These are phyloP conservation scores for Cystofilobasidium bisporidii DNA, from an alignment of 768 basidiomycete species.

Conservation along the genomic window DNA sequence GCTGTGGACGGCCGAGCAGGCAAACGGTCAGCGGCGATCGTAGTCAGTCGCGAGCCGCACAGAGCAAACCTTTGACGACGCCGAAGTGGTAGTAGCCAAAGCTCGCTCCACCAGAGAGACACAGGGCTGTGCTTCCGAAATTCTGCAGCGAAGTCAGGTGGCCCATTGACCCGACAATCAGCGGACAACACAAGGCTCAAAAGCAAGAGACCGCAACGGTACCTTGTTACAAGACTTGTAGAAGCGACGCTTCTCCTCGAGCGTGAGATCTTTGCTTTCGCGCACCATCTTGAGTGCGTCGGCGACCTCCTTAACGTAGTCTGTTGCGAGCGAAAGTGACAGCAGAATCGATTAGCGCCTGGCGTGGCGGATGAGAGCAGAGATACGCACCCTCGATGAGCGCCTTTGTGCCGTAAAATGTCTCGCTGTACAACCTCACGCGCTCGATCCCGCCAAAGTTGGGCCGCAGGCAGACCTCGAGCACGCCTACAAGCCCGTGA, in stretches of 20 bases:
- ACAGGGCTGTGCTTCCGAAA: constrained; percentile 80
- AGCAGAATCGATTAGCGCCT: background rate
- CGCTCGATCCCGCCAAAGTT: constrained; percentile 94
- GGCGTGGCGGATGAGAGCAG: background rate
- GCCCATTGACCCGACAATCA: background rate
- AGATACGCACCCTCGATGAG: constrained; percentile 65
- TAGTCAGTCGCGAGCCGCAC: background rate
- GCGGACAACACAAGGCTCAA: background rate
- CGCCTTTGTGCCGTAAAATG: constrained; percentile 82
- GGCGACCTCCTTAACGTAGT: constrained; percentile 71
- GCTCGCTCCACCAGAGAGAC: constrained; percentile 88
- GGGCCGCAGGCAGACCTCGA: constrained; percentile 78
- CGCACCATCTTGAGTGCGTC: constrained; percentile 65
- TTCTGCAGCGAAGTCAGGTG: constrained; percentile 42
- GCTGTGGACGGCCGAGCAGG: constrained; percentile 54
- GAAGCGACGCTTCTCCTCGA: constrained; percentile 84
- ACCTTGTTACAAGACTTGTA: constrained; percentile 72
- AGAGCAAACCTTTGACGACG: background rate
- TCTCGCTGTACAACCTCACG: constrained; percentile 83
- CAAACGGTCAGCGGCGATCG: constrained; percentile 40
- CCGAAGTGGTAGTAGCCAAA: constrained; percentile 75
- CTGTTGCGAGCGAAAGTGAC: constrained; percentile 40
- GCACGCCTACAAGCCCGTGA: constrained; percentile 73
- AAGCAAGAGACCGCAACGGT: background rate
- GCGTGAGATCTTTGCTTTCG: constrained; percentile 58